Evolutionary conservation across 1,284 basidiomycete species (phyloP).

Genomic region (Grifola frondosa): DNA sequence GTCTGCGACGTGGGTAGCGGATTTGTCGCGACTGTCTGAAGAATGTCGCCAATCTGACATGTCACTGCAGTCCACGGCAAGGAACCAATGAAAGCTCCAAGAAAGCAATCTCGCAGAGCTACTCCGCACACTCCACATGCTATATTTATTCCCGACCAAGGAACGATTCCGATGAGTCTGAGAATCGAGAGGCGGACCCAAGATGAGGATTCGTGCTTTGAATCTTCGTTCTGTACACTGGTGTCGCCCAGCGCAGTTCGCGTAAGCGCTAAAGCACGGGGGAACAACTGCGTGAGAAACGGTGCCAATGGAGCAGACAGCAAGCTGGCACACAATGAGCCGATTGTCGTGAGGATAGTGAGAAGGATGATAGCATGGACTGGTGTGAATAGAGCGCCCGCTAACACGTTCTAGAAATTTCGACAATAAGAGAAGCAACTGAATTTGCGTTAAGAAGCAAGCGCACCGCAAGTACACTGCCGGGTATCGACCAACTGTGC

Average conservation of each 20-base stretch:
- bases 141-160: constrained; percentile 94
- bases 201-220: constrained; percentile 47
- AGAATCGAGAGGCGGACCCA: constrained; percentile 87
- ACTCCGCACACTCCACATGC: constrained; percentile 90
- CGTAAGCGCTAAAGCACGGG: constrained; percentile 80
- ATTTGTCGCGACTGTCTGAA: constrained; percentile 72
- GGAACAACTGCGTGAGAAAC: constrained; percentile 76
- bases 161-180: constrained; percentile 85
- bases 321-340: constrained; percentile 78
- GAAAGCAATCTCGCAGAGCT: constrained; percentile 67
- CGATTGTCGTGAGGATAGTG: constrained; percentile 79
- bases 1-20: constrained; percentile 68
- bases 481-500: constrained; percentile 92
- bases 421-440: constrained; percentile 18
- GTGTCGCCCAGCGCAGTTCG: constrained; percentile 57
- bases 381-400: constrained; percentile 83
- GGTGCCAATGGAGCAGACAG: constrained; percentile 84
- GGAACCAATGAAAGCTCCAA: constrained; percentile 79
- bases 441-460: constrained; percentile 16
- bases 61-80: constrained; percentile 83
- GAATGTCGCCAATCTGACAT: constrained; percentile 85
- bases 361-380: constrained; percentile 76
- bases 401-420: constrained; percentile 75
- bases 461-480: constrained; percentile 81
- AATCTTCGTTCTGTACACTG: constrained; percentile 28